Percentiles rank a stretch among this genome's conserved stretches.
These are phyloP conservation scores for Fusarium humuli DNA, from an alignment of 2,329 filamentous ascomycete species.

Conservation along the genomic window DNA sequence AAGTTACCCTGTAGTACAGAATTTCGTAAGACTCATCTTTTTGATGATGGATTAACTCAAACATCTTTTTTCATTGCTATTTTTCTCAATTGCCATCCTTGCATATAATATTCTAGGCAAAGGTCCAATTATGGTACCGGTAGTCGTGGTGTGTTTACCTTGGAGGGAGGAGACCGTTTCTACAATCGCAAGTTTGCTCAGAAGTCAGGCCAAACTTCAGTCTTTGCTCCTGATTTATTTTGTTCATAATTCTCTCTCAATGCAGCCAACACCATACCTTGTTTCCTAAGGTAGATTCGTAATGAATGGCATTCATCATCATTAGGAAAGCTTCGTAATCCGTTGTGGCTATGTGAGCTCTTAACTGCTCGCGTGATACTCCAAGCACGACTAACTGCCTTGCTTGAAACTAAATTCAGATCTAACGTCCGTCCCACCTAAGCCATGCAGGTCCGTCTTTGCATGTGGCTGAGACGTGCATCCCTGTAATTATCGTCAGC, in stretches of 20 bases:
- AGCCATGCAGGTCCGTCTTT: not conserved
- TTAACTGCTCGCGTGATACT: not conserved
- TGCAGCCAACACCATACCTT: too few species aligned
- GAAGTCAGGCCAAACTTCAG: too few species aligned
- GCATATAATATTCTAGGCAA: too few species aligned
- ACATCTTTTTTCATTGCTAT: accelerated
- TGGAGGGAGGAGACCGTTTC: too few species aligned
- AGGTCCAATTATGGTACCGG: too few species aligned
- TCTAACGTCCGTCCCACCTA: not conserved
- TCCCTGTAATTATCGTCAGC: not conserved
- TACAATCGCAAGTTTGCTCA: accelerated
- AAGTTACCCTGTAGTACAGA: not conserved
- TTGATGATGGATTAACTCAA: accelerated
- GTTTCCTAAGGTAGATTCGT: accelerated
- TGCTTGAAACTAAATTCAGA: not conserved
- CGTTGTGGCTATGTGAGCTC: not conserved
- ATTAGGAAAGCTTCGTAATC: not conserved
- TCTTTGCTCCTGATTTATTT: too few species aligned
- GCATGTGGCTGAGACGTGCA: not conserved
- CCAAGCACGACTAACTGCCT: not conserved
- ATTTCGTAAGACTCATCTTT: too few species aligned
- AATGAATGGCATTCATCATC: not conserved
- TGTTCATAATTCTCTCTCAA: too few species aligned
- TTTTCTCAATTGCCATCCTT: too few species aligned
- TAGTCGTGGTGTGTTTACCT: too few species aligned